phyloP scores from a whole-genome alignment of 805 yeast species.

The Wickerhamiella lipophila region DNA sequence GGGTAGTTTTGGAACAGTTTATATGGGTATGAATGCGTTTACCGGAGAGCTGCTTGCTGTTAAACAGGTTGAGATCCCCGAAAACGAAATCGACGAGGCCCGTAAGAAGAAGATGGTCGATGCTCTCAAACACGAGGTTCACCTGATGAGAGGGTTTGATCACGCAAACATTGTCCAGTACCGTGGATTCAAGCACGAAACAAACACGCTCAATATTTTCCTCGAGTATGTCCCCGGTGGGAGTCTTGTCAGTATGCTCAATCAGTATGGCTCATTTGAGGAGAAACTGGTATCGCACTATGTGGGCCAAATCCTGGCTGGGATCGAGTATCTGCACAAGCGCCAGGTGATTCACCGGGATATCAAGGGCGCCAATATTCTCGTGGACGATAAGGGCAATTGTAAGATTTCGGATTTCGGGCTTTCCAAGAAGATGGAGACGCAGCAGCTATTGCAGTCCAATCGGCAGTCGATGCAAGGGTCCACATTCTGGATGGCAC shows the following conservation, averaged over 20 bases:
- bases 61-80: conserved; percentile 71
- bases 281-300: conserved; percentile 63
- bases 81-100: conserved; percentile 24
- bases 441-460: conserved; percentile 33
- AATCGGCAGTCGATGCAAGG: conserved; percentile 84
- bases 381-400: conserved; percentile 66
- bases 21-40: conserved; percentile 76
- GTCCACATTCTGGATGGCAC: conserved; percentile 98
- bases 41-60: conserved; percentile 97
- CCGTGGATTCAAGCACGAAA: conserved; percentile 73
- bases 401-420: conserved; percentile 85
- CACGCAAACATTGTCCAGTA: conserved; percentile 91
- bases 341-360: conserved; percentile 73
- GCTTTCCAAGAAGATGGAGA: conserved; percentile 56
- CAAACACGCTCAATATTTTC: conserved; percentile 62
- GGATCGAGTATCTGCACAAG: conserved; percentile 60
- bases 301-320: conserved; percentile 62
- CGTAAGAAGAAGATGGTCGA: conserved; percentile 22
- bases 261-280: conserved; percentile 66
- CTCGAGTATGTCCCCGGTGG: conserved; percentile 65
- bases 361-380: conserved; percentile 77
- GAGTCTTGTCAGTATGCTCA: conserved; percentile 54
- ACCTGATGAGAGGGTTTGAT: conserved; percentile 58
- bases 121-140: conserved; percentile 31
- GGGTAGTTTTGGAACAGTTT: conserved; percentile 91